Percentiles rank a stretch among this genome's conserved stretches.
Evolutionary conservation across 2,329 filamentous ascomycete species (phyloP).

Genomic region (Aspergillus fijiensis): DNA sequence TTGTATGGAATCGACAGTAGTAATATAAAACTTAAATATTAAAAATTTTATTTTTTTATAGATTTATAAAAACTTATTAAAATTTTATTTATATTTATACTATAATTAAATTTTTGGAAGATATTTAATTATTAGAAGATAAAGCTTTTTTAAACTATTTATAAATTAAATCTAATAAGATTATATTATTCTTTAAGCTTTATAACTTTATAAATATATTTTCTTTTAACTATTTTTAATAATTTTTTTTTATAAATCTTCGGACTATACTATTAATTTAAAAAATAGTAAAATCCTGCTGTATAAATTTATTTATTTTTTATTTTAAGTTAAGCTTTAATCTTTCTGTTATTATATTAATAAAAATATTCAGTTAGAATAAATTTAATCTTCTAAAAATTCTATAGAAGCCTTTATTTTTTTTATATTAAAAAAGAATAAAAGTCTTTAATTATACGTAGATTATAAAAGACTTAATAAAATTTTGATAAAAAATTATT

Average conservation of each 20-base stretch:
- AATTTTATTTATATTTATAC: neutral
- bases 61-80: too few relatives aligned
- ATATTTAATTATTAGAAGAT: neutral
- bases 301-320: neutral
- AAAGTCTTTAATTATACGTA: neutral
- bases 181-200: neutral
- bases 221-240: neutral
- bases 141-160: neutral
- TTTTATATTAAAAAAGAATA: constrained; percentile 3
- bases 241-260: neutral
- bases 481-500: neutral
- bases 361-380: neutral
- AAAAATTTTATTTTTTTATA: too few relatives aligned
- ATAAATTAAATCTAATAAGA: neutral
- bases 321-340: neutral
- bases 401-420: neutral
- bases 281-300: neutral
- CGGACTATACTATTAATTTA: neutral
- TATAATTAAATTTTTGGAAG: neutral
- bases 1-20: neutral
- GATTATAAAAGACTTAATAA: neutral
- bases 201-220: neutral
- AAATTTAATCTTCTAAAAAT: constrained; percentile 3
- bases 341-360: neutral
- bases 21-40: neutral